phyloP scores from a whole-genome alignment of 1,284 basidiomycete genomes.

The Cryptococcus sp. region DNA sequence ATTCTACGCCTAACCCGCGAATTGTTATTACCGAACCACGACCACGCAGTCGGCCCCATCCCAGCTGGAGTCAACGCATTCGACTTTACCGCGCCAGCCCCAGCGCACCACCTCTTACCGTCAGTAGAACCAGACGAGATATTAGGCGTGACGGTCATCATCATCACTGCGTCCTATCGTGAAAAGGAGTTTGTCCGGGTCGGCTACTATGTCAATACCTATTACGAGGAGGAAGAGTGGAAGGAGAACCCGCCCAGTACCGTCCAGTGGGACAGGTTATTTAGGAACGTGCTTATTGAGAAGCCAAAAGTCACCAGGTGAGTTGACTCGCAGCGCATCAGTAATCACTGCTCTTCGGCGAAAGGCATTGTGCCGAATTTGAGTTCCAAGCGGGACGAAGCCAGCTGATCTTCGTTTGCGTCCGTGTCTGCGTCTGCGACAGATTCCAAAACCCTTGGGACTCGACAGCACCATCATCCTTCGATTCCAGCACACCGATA shows the following conservation, averaged over 20 bases:
- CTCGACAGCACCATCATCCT: constrained; percentile 21
- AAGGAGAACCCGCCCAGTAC: constrained; percentile 68
- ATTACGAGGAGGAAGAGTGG: constrained; percentile 93
- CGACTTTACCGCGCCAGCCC: constrained; percentile 77
- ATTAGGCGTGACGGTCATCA: constrained; percentile 81
- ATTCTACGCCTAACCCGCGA: background rate
- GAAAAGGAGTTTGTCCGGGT: constrained; percentile 98
- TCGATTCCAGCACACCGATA: constrained; percentile 14
- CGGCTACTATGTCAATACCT: constrained; percentile 99
- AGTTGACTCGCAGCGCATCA: constrained; percentile 12
- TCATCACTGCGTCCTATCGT: constrained; percentile 86
- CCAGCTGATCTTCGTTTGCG: background rate
- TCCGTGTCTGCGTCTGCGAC: background rate
- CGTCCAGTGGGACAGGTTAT: constrained; percentile 75
- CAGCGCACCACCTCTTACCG: constrained; percentile 76
- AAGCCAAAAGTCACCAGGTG: constrained; percentile 91
- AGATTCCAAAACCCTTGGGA: constrained; percentile 54
- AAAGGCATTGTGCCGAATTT: background rate
- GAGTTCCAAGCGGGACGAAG: background rate
- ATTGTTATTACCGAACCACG: background rate
- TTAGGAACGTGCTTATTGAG: constrained; percentile 79
- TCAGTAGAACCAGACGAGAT: constrained; percentile 62
- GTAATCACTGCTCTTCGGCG: background rate
- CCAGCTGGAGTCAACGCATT: constrained; percentile 94
- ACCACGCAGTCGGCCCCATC: constrained; percentile 75